phyloP scores from a whole-genome alignment of 106 monocot species.

The Dendrobium huoshanense region DNA sequence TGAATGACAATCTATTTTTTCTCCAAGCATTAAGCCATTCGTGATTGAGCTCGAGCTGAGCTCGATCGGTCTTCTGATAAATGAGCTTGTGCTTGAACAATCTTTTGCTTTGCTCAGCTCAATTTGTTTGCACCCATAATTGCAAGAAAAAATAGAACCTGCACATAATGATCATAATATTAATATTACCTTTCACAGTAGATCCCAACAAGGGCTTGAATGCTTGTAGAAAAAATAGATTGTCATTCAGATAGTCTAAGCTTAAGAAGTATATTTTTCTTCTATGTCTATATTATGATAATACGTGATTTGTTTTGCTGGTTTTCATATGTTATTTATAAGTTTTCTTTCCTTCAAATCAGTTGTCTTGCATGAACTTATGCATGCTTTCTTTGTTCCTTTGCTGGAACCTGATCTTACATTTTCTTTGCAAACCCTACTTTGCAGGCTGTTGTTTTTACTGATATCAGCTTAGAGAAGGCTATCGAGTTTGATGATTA shows the following conservation, averaged over 20 bases:
- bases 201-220: too few relatives aligned
- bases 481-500: slow-evolving; percentile 78
- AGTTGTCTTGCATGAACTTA: background rate
- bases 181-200: too few relatives aligned
- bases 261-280: background rate
- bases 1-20: too few relatives aligned
- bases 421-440: background rate
- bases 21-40: too few relatives aligned
- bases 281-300: background rate
- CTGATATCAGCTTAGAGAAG: slow-evolving; percentile 72
- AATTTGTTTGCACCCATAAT: too few relatives aligned
- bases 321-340: background rate
- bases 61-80: too few relatives aligned
- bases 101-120: too few relatives aligned
- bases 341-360: background rate
- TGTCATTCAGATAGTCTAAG: background rate
- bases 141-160: too few relatives aligned
- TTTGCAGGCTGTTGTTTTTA: slow-evolving; percentile 87
- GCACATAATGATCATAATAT: too few relatives aligned
- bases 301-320: background rate
- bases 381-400: background rate
- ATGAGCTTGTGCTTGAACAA: too few relatives aligned
- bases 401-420: background rate
- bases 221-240: background rate
- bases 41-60: too few relatives aligned